Percentiles rank a stretch among this genome's conserved stretches.
Evolutionary conservation across 2,329 filamentous ascomycete genomes (phyloP).

Genomic region (Pseudogymnoascus sp.): DNA sequence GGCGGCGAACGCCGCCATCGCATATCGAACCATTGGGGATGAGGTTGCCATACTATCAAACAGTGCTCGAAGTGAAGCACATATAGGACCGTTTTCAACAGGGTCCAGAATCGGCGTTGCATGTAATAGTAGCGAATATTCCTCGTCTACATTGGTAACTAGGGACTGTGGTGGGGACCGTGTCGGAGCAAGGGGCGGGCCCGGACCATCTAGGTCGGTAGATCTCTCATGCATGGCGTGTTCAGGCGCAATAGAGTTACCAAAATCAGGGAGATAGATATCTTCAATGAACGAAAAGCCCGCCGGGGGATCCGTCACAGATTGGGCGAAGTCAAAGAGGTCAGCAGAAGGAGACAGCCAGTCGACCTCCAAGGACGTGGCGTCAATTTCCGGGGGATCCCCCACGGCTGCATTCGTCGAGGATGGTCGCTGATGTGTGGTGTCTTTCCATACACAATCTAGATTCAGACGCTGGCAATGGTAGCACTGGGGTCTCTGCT

Average conservation of each 20-base stretch:
- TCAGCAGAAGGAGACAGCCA: constrained; percentile 6
- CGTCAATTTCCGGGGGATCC: background rate
- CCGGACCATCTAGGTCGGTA: background rate
- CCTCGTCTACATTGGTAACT: constrained; percentile 5
- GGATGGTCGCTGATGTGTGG: background rate
- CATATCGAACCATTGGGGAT: background rate
- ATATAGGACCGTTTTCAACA: background rate
- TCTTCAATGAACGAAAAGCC: constrained; percentile 5
- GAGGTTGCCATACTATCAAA: constrained; percentile 8
- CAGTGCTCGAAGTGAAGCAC: constrained; percentile 1
- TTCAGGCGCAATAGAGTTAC: background rate
- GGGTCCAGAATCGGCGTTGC: constrained; percentile 2
- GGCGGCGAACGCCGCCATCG: constrained; percentile 3
- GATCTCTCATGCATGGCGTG: background rate
- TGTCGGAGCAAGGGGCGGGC: background rate
- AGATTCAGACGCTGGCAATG: background rate
- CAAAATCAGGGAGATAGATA: background rate
- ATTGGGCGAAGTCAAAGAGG: constrained; percentile 1
- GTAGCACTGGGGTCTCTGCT: constrained; percentile 7
- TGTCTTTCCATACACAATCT: constrained; percentile 6
- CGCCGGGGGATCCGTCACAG: background rate
- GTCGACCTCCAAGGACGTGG: background rate
- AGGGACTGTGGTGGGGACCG: background rate
- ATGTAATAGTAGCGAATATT: constrained; percentile 8
- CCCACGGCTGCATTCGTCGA: background rate